Evolutionary conservation across 805 yeast genomes (phyloP), one percentile per base, ranked within the genome.

Genomic region (Saccharomycopsis microspora): DNA sequence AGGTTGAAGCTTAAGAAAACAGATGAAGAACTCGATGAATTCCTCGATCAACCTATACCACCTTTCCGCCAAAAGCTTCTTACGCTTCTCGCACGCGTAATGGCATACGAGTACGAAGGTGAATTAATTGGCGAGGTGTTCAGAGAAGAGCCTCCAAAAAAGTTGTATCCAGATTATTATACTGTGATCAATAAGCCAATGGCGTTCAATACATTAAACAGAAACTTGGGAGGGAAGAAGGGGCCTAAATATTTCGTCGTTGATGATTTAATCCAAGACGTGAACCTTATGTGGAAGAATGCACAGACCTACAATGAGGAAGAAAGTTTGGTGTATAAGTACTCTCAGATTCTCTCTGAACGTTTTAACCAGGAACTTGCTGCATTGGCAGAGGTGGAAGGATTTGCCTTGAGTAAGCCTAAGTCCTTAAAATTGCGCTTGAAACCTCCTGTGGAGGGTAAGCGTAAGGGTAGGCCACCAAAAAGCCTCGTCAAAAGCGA

Each of bases 221-320:
- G 65, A 27, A 73, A 74, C 43, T 58, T 88, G 40, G 74, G 74
- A 11, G 63, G 62, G 11, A 76, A 78, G 29, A 70, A 52, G 45
- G 34, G 46, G 5, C 48, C 30, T 3, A 48, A 74, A 32, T 75
- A 76, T 50, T 67, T 70, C 3, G 72, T 74, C 38, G 70, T 86
- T 49, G 75, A 72, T 36, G 76, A 71, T 43, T 84, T 87, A 57
- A 65, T 73, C 48, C 71, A 69, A 27, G 82, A 80, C 45, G 68
- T 82, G 5, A 65, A 68, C 32, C 65, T 81, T 45, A 80, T 90
- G 9, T 88, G 89, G 65, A 59, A 69, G 41, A 93, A 93, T 63
- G 95, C 97, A 1, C 78, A 78, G 58, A 61, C 72, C 1, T 90
- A 80, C 64, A 90, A 89, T 62, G 83, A 79, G 51, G 83, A 83